Evolutionary conservation across 139 green algal genomes (phyloP).

Genomic region (Tetraselmis striata): DNA sequence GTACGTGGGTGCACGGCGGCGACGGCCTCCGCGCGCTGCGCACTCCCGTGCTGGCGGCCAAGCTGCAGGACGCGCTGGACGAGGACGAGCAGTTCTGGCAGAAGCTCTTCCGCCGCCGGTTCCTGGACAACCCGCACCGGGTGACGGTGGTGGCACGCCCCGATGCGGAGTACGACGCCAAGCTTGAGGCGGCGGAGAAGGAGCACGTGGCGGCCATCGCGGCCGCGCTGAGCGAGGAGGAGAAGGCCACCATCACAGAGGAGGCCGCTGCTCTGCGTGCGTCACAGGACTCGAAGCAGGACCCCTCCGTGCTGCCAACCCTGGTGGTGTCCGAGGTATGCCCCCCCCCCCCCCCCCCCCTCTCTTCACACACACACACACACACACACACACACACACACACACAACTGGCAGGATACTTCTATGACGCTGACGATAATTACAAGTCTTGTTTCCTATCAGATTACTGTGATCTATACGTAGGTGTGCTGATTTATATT

Average conservation of each 20-base stretch:
- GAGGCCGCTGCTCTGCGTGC: slow-evolving; percentile 3
- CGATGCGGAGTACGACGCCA: slow-evolving; percentile 17
- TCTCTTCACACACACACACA: no score
- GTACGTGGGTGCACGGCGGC: slow-evolving; percentile 22
- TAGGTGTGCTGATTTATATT: no score
- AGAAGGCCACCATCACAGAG: slow-evolving; percentile 15
- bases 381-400: no score
- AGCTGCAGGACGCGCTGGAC: slow-evolving; percentile 9
- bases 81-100: slow-evolving; percentile 16
- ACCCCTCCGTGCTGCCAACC: slow-evolving; percentile 10
- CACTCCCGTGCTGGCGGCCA: slow-evolving; percentile 1
- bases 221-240: slow-evolving; percentile 6
- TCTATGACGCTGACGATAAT: no score
- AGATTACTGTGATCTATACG: no score
- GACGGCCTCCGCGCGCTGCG: slow-evolving; percentile 12
- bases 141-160: slow-evolving; percentile 6
- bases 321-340: slow-evolving; percentile 3
- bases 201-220: slow-evolving; percentile 10
- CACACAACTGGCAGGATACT: no score
- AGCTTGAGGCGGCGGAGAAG: slow-evolving; percentile 19
- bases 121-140: slow-evolving; percentile 19
- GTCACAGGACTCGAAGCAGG: slow-evolving; percentile 4
- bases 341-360: background rate
- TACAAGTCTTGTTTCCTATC: no score
- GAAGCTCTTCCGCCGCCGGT: slow-evolving; percentile 13